Percentiles rank a stretch among this genome's conserved stretches.
Evolutionary conservation across 2,329 filamentous ascomycete genomes (phyloP).

Genomic region (Pseudogymnoascus sp.): DNA sequence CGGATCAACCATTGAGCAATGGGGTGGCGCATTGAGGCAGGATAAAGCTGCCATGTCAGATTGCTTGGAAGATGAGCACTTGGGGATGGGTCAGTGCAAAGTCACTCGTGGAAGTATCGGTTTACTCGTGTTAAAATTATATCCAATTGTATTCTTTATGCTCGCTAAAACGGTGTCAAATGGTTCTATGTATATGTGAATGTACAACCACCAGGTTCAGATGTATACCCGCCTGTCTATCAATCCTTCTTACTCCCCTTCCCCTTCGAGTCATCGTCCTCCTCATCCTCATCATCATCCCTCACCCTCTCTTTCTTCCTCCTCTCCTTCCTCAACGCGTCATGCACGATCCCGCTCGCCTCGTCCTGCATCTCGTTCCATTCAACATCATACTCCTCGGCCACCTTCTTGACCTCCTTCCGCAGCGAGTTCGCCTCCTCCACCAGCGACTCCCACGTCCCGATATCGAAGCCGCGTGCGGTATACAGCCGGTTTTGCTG

Average conservation of each 20-base stretch:
- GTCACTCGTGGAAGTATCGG: neutral
- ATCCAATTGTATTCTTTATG: slow-evolving; percentile 9
- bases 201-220: neutral
- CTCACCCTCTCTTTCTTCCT: slow-evolving; percentile 29
- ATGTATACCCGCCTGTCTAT: neutral
- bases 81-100: neutral
- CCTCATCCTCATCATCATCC: slow-evolving; percentile 34
- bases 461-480: slow-evolving; percentile 65
- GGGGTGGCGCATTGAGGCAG: neutral
- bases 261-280: slow-evolving; percentile 13
- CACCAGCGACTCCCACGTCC: slow-evolving; percentile 69
- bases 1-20: neutral
- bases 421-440: slow-evolving; percentile 73
- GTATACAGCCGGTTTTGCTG: slow-evolving; percentile 73
- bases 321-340: slow-evolving; percentile 48
- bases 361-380: slow-evolving; percentile 77
- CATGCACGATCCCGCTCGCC: slow-evolving; percentile 56
- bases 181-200: neutral
- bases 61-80: neutral
- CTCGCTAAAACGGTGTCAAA: neutral
- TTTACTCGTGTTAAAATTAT: neutral
- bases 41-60: neutral
- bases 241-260: slow-evolving; percentile 15
- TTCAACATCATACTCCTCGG: slow-evolving; percentile 81
- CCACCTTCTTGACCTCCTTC: slow-evolving; percentile 71